Evolutionary conservation across 2,329 filamentous ascomycete genomes (phyloP), one percentile per base, ranked within the genome.

Genomic region (Aspergillus sp.): DNA sequence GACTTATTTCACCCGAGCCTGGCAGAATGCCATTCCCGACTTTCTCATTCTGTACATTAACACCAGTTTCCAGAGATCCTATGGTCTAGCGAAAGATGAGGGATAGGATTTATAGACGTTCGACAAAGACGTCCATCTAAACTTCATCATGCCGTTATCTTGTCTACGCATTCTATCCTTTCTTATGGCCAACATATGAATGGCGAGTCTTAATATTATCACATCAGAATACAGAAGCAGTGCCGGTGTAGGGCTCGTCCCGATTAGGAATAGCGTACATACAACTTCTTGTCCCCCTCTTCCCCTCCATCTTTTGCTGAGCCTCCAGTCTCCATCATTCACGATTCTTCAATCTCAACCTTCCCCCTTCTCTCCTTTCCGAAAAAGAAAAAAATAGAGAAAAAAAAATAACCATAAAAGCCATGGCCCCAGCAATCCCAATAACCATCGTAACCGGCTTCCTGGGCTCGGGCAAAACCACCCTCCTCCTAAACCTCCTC

Each of bases 371-470:
- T 14, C 15, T 41, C n/a, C 44, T 24, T 14, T 37, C 14, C 14
- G 12, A 6, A 37, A 15, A n/a, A 15, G 4, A 14, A n/a, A 37
- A n/a, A n/a, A n/a, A 37, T 12, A 37, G 15, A 37, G 2, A 37
- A 37, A 37, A n/a, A 37, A 37, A n/a, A 1, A 37, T 15, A n/a
- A 17, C 44, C 17, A 35, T 47, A 40, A 31, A 48, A 9, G 57
- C 33, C 47, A 88, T 88, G 84, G 35, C 5, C 12, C 75, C 84
- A 7, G 86, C 89, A 1, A 95, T 92, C 65, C 92, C 93, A 4
- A 90, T 97, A 73, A 98, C 93, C 47, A 96, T 99, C 71, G 82
- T 99, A 53, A 99, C 95, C 5, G 95, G 95, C 72, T 99, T 98
- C 77, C 85, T 98, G 15, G 95, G 95, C 70, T 93, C 91, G 8